Evolutionary conservation across 2,329 filamentous ascomycete genomes (phyloP), one percentile per base, ranked within the genome.

Genomic region (Thelonectria olida): DNA sequence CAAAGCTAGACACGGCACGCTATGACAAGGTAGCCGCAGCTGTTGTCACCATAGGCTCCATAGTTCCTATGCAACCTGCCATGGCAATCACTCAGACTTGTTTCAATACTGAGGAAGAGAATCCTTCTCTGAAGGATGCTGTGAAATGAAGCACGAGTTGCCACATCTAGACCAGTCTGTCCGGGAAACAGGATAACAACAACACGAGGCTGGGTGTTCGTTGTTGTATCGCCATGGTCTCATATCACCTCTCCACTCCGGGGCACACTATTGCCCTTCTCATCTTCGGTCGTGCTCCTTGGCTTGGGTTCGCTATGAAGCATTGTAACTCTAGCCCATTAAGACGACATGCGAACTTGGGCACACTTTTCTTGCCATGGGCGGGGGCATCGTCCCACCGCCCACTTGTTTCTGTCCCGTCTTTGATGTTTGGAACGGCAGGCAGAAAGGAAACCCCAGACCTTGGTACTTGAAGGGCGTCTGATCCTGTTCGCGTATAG

Each of bases 1-100:
- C 54, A 55, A 53, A 34, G 62, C 62, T n/a, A 45, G 54, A 15
- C 58, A 62, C 22, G 58, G 62, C 10, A 47, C 25, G 7, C 50
- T 64, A 38, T 64, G 58, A 64, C 25, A 15, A 31, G 5, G 41
- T 19, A 19, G 15, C 10, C 6, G 17, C 17, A 28, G 28, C 34
- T 25, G 22, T 31, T 10, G 2, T 28, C 15, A 3, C n/a, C n/a
- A n/a, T 31, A 12, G 28, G 28, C 7, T 12, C 31, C 23, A 27
- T 31, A 15, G 15, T 23, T 17, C 19, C 28, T 20, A 48, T 25
- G 17, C 47, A 50, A 20, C 27, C 38, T 23, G n/a, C n/a, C n/a
- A 9, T 44, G 39, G 20, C 4, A 38, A 19, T 31, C 28, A 31
- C 42, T 41, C 15, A 12, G n/a, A 20, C 27, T 38, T 12, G 28